Evolutionary conservation across 1,284 basidiomycete genomes (phyloP), one percentile per base, ranked within the genome.

Genomic region (Inonotus obliquus): DNA sequence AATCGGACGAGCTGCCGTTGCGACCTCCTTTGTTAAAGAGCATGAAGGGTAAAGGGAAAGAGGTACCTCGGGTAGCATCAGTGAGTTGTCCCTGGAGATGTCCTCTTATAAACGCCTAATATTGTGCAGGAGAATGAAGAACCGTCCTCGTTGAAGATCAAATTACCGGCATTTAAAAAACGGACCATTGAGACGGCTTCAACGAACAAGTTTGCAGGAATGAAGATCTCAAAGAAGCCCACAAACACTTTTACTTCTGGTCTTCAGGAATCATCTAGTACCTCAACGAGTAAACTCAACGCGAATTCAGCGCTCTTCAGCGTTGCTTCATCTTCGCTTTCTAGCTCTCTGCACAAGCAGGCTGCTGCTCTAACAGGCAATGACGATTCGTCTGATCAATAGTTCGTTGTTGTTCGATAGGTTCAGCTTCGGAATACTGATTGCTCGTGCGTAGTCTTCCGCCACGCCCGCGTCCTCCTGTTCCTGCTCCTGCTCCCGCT

Each of bases 1-100:
- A 57, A 3, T 67, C 66, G n/a, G 67, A 67, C 13, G 64, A 67
- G 27, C n/a, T 45, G 23, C 65, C 64, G 29, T 60, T 67, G 32
- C 32, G 32, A 27, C 58, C 54, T 17, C 54, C 4, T 21, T 25
- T 19, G 23, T 51, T 55, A 38, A 55, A 19, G 38, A 49, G 66
- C 60, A 55, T 51, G 27, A 65, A 67, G 52, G 61, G 60, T 4
- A 66, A 63, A 21, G 56, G 35, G 44, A 49, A 59, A 13, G 54
- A 29, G 41, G 41, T 29, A 25, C 14, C 9, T 51, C 47, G 45
- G 52, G 57, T 19, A 10, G 59, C 44, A 29, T 35, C 37, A 39
- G 54, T 39, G 23, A 29, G 55, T 37, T 23, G 11, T 17, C 17
- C 27, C 11, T 2, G 10, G 23, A 14, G 4, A 7, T 11, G 11